These are phyloP conservation scores for Orbilia quercus DNA, from an alignment of 2,329 filamentous ascomycete species.

Conservation along the genomic window DNA sequence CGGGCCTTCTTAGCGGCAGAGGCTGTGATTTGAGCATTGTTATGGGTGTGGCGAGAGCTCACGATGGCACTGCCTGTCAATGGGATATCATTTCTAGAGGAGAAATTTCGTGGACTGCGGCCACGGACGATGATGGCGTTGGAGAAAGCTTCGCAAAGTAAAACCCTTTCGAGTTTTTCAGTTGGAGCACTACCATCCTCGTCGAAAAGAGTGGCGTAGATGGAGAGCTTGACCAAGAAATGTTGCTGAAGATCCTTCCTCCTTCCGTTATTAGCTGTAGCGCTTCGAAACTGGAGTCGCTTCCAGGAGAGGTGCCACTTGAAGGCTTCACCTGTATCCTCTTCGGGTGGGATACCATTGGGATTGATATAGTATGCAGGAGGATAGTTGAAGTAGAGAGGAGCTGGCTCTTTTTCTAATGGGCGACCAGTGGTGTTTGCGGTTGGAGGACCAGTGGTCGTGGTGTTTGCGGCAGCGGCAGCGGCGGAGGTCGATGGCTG, in stretches of 20 bases:
- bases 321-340: slow-evolving; percentile 83
- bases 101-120: slow-evolving; percentile 92
- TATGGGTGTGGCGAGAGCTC: slow-evolving; percentile 52
- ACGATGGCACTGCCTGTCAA: slow-evolving; percentile 70
- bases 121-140: slow-evolving; percentile 93
- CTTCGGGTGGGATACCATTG: slow-evolving; percentile 64
- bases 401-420: slow-evolving; percentile 82
- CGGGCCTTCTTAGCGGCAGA: slow-evolving; percentile 52
- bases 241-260: slow-evolving; percentile 96
- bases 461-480: no score
- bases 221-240: slow-evolving; percentile 88
- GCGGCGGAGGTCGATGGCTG: slow-evolving; percentile 13
- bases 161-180: slow-evolving; percentile 69
- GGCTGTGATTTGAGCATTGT: slow-evolving; percentile 42
- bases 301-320: slow-evolving; percentile 96
- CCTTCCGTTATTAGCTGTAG: slow-evolving; percentile 94
- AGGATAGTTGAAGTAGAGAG: slow-evolving; percentile 70
- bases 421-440: slow-evolving; percentile 40
- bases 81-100: slow-evolving; percentile 90
- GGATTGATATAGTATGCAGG: slow-evolving; percentile 70
- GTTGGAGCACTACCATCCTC: slow-evolving; percentile 73
- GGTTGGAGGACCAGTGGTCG: slow-evolving; percentile 46
- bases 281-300: slow-evolving; percentile 89
- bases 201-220: slow-evolving; percentile 76
- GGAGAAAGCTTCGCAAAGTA: slow-evolving; percentile 84